Base-by-base conservation (phyloP, 495 filamentous ascomycete species). In the Aspergillus homomorphus region DNA sequence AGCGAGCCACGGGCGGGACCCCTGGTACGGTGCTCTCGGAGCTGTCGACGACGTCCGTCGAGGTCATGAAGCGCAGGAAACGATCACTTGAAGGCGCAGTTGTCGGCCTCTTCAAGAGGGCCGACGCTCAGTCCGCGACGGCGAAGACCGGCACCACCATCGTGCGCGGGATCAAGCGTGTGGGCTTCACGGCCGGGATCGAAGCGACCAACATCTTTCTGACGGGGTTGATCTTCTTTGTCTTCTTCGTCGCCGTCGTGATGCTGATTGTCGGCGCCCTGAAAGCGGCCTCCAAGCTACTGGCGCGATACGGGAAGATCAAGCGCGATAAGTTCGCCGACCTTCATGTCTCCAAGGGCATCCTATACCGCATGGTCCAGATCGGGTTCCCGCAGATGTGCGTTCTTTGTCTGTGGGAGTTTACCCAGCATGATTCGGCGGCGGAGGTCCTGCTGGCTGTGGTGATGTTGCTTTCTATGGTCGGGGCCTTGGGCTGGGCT, bases 371-470 rank as follows among this genome's bases (percentile, higher is more conserved):
- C 46, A 73, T 96, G 69, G 78, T 92, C 15, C 83, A 97, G 48
- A 95, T 98, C 60, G 94, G 93, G 51, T 96, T 91, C 74, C 91
- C 94, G 4, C 93, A 96, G 73, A 93, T 97, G 82, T 80, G 83
- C 51, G 86, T 96, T 19, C 82, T 98, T 22, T 96, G 91, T 69
- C 80, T 97, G 58, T 98, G 94, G 94, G 94, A 98, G 66, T 84
- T 97, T 41, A 97, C 92, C 1, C 79, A 84, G 53, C 78, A 82
- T 49, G 93, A 98, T 70, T 98, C 94, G 0, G 79, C 88, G 1
- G 94, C 89, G 28, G 92, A 95, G 66, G 82, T 97, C 19, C 87
- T 95, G 9, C 76, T 98, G 41, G 94, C 92, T 44, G 82, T 94
- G 43, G 90, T 96, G 71, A 96, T 95, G 80, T 80, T 98, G 65